Conservation (phyloP, 148 eudicot genomes). For the Talinum fruticosum region DNA sequence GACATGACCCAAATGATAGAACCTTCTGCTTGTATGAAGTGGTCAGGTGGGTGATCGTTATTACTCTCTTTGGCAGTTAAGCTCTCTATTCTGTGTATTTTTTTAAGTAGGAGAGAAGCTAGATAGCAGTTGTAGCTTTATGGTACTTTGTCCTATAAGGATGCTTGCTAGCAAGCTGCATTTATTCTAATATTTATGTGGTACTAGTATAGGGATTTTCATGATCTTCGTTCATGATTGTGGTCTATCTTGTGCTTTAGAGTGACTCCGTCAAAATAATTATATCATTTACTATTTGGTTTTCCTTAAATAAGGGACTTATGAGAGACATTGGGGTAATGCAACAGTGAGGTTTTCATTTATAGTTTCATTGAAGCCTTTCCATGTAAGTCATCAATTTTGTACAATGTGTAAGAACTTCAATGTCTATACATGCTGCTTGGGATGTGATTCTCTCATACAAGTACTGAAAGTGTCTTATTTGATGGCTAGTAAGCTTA, state of each 20-base stretch:
- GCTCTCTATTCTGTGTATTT: neutral
- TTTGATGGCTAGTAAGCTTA: neutral
- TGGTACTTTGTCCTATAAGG: neutral
- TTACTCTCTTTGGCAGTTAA: neutral
- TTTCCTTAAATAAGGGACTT: neutral
- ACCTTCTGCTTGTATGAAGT: conserved; percentile 9
- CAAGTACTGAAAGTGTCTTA: neutral
- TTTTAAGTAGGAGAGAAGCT: conserved; percentile 6
- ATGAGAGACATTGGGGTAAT: neutral
- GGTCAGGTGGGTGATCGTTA: neutral
- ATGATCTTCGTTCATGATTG: neutral
- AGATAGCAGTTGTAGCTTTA: neutral
- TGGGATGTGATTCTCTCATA: neutral
- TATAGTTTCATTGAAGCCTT: neutral
- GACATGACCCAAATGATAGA: conserved; percentile 3
- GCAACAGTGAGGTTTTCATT: neutral
- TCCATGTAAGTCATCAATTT: neutral
- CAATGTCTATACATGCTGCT: neutral
- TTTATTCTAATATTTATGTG: neutral
- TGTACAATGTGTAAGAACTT: neutral
- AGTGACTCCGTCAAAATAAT: neutral
- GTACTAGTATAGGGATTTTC: neutral
- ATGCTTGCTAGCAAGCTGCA: neutral
- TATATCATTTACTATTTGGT: neutral
- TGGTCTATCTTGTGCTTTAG: neutral